Evolutionary conservation across 306 rosid species (phyloP), one percentile per base, ranked within the genome.

Genomic region (Prunus dulcis): DNA sequence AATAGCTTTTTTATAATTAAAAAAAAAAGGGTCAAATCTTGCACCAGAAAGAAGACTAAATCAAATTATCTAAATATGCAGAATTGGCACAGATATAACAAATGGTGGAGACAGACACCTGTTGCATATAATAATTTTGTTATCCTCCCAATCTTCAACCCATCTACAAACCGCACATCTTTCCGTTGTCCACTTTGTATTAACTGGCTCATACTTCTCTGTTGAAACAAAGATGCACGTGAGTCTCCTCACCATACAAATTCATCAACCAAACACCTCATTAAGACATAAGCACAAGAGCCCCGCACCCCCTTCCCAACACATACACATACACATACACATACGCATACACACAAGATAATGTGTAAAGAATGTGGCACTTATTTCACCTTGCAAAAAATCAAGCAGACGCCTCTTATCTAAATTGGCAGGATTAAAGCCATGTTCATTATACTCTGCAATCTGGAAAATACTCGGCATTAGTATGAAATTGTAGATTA

Each of bases 101-200:
- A 64, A 81, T 60, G 46, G 67, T 74, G 64, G 63, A 79, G 68
- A 67, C 53, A 92, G 57, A 73, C 61, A 95, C 99, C 99, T 90
- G 91, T 90, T 95, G 77, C 99, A 95, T 66, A 95, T 95, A 67
- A 95, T 92, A 57, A 95, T 92, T 88, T 92, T 95, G 87, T 95
- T 92, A 71, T 92, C 97, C 43, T 95, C 97, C 93, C 96, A 95
- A 82, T 95, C 99, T 84, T 92, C 99, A 78, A 92, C 96, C 99
- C 99, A 92, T 92, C 99, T 90, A 72, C 99, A 95, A 81, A 95
- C 71, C 0, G 99, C 99, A 82, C 99, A 95, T 84, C 97, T 87
- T 88, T 95, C 99, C 9, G 93, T 90, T 7, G 99, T 95, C 14
- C 45, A 34, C 34, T 72, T 34, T 80, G 86, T 92, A 83, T 60